phyloP scores from a whole-genome alignment of 371 early-diverging fungal genomes.

The Actinomortierella ambigua region DNA sequence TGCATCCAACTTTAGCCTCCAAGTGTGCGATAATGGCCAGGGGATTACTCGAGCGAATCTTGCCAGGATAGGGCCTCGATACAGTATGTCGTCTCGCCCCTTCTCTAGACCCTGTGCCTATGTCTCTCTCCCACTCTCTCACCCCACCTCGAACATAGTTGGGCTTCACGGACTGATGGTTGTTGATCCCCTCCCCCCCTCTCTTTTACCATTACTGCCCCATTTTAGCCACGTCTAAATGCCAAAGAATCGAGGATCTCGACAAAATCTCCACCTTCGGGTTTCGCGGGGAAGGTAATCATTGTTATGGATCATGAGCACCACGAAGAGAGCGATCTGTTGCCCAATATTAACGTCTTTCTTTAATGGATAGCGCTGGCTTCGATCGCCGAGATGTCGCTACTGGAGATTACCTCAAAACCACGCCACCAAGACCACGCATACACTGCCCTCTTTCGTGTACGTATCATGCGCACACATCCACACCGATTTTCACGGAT shows the following conservation, averaged over 20 bases:
- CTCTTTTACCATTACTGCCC: background rate
- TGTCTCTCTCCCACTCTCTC: too few relatives aligned
- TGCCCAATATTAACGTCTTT: background rate
- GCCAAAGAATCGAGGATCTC: slow-evolving; percentile 50
- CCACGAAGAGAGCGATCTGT: too few relatives aligned
- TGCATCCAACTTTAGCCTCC: slow-evolving; percentile 52
- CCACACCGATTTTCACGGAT: too few relatives aligned
- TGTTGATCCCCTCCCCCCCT: background rate
- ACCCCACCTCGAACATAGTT: too few relatives aligned
- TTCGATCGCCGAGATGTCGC: slow-evolving; percentile 57
- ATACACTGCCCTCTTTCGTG: slow-evolving; percentile 59
- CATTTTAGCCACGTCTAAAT: slow-evolving; percentile 60
- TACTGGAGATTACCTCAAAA: slow-evolving; percentile 63
- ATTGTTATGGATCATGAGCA: too few relatives aligned
- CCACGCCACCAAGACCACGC: slow-evolving; percentile 43
- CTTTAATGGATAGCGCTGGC: slow-evolving; percentile 52
- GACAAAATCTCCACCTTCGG: slow-evolving; percentile 59
- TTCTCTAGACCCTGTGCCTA: too few relatives aligned
- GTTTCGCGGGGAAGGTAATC: slow-evolving; percentile 81
- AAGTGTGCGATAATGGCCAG: slow-evolving; percentile 68
- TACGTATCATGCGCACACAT: slow-evolving; percentile 27
- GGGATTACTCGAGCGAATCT: slow-evolving; percentile 60
- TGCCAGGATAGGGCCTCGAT: slow-evolving; percentile 54
- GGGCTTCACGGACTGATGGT: too few relatives aligned
- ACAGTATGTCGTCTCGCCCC: slow-evolving; percentile 50